phyloP scores from a whole-genome alignment of 768 basidiomycete genomes.

The Harrya chromipes region DNA sequence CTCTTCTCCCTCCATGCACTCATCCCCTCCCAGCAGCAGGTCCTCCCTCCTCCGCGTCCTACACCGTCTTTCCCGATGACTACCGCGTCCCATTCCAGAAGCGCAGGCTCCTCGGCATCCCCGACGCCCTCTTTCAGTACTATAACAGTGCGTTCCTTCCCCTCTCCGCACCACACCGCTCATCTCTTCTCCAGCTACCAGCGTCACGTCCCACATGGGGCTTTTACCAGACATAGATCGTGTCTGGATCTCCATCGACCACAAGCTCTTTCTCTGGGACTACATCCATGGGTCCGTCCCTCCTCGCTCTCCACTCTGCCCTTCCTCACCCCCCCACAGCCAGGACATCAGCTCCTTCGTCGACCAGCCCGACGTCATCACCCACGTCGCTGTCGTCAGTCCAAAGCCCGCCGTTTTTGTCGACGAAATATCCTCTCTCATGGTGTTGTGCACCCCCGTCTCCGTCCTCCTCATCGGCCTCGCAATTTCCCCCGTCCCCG shows the following conservation, averaged over 20 bases:
- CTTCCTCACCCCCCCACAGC: slow-evolving; percentile 36
- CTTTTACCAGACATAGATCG: slow-evolving; percentile 90
- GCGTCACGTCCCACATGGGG: slow-evolving; percentile 80
- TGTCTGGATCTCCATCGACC: slow-evolving; percentile 94
- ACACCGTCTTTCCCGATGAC: slow-evolving; percentile 76
- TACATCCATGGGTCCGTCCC: slow-evolving; percentile 82
- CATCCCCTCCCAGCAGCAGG: slow-evolving; percentile 46
- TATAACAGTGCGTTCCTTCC: slow-evolving; percentile 58
- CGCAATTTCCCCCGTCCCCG: slow-evolving; percentile 44
- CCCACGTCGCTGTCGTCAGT: slow-evolving; percentile 82
- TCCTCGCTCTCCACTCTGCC: neutral
- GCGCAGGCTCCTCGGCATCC: slow-evolving; percentile 69
- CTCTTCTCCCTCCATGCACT: neutral
- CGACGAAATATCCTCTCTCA: slow-evolving; percentile 84
- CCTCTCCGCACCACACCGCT: neutral
- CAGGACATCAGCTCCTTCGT: slow-evolving; percentile 90
- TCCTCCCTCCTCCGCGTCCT: slow-evolving; percentile 69
- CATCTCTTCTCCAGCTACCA: slow-evolving; percentile 47
- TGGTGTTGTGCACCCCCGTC: slow-evolving; percentile 87
- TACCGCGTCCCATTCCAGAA: slow-evolving; percentile 79
- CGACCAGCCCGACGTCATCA: slow-evolving; percentile 87
- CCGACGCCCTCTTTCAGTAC: slow-evolving; percentile 74
- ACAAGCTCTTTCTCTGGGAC: slow-evolving; percentile 95
- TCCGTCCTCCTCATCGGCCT: slow-evolving; percentile 85
- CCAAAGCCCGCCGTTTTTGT: slow-evolving; percentile 87